Percentiles rank a stretch among this genome's conserved stretches.
phyloP scores from a whole-genome alignment of 2,329 filamentous ascomycete genomes.

The Fusarium paranaense region DNA sequence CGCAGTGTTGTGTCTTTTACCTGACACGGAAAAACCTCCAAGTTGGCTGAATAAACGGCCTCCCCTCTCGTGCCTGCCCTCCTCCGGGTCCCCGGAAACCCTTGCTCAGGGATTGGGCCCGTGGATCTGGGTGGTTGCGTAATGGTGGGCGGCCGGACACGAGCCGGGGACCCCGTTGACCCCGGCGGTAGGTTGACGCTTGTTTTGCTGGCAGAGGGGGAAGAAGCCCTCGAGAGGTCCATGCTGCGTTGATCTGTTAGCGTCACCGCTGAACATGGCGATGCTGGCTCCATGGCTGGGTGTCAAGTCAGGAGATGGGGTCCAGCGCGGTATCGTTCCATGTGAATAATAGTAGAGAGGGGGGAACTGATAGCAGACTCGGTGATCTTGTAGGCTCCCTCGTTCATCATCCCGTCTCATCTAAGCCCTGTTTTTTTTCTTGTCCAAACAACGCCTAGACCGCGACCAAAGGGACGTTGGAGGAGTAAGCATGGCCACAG shows the following conservation, averaged over 20 bases:
- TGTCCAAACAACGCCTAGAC: slow-evolving; percentile 3
- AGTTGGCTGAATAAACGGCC: background rate
- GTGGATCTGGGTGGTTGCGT: slow-evolving; percentile 29
- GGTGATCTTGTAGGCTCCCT: background rate
- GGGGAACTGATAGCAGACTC: background rate
- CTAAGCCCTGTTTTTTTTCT: background rate
- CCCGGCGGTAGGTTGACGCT: slow-evolving; percentile 16
- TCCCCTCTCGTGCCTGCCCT: background rate
- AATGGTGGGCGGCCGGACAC: slow-evolving; percentile 7
- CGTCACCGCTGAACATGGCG: slow-evolving; percentile 4
- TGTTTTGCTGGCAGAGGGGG: slow-evolving; percentile 9
- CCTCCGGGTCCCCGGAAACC: slow-evolving; percentile 1
- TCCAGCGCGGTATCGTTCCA: slow-evolving; percentile 4
- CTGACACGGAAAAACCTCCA: background rate
- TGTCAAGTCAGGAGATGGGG: slow-evolving; percentile 12
- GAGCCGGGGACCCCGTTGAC: slow-evolving; percentile 17
- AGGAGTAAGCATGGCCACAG: slow-evolving; percentile 30
- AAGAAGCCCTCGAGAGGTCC: background rate
- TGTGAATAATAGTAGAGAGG: slow-evolving; percentile 5
- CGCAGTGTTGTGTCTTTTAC: background rate
- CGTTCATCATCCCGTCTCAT: slow-evolving; percentile 1
- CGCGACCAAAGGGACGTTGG: background rate
- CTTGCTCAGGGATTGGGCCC: slow-evolving; percentile 3
- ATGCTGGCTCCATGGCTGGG: background rate
- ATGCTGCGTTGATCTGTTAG: slow-evolving; percentile 3